These are phyloP conservation scores for Euclidium syriacum DNA, from an alignment of 345 rosid genomes.

Conservation along the genomic window DNA sequence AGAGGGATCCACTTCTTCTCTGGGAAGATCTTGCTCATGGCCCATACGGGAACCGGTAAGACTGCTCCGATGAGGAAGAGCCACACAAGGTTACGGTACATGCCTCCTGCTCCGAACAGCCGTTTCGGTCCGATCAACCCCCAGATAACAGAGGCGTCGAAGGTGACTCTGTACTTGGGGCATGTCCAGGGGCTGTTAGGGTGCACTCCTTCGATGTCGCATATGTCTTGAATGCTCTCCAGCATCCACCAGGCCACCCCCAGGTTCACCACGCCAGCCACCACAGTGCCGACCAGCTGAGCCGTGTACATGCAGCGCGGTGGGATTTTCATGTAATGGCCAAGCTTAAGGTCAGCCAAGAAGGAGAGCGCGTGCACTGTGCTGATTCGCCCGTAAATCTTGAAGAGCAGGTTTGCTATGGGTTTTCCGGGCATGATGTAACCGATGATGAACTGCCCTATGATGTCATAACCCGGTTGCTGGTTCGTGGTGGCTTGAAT, in stretches of 20 bases:
- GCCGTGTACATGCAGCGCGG: conserved; percentile 96
- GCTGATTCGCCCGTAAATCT: conserved; percentile 95
- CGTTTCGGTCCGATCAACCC: conserved; percentile 85
- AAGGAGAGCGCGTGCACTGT: conserved; percentile 94
- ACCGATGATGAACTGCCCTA: conserved; percentile 96
- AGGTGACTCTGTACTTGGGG: conserved; percentile 94
- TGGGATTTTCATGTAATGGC: conserved; percentile 98
- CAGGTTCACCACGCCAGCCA: conserved; percentile 71
- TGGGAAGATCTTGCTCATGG: conserved; percentile 73
- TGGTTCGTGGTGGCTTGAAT: conserved; percentile 99
- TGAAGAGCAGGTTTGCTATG: conserved; percentile 89
- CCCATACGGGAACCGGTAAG: conserved; percentile 91
- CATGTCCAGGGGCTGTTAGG: conserved; percentile 99
- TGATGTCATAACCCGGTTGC: conserved; percentile 99
- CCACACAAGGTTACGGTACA: conserved; percentile 95
- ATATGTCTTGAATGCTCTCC: conserved; percentile 76
- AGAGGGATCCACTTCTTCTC: conserved; percentile 94
- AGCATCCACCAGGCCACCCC: conserved; percentile 99
- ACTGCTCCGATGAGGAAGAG: conserved; percentile 88
- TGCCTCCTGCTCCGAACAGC: conserved; percentile 86
- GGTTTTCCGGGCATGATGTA: conserved; percentile 88
- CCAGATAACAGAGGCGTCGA: conserved; percentile 97
- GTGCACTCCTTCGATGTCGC: conserved; percentile 57
- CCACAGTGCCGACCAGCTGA: conserved; percentile 90
- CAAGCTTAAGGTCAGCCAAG: conserved; percentile 96